Evolutionary conservation across 1,284 basidiomycete species (phyloP), one percentile per base, ranked within the genome.

Genomic region (Acaromyces ingoldii): DNA sequence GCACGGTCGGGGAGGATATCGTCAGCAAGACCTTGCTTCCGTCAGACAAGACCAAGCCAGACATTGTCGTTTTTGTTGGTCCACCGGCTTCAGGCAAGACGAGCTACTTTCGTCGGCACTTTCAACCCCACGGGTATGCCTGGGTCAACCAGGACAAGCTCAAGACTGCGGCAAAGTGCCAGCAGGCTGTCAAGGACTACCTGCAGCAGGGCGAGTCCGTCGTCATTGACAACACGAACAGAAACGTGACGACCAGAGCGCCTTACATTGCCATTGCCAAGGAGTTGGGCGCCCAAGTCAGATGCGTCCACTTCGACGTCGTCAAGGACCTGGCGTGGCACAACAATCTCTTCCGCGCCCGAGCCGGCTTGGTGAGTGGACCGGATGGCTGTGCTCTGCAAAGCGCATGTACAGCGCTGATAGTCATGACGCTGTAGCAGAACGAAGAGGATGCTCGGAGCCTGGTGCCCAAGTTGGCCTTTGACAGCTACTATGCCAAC

Each of bases 61-160:
- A 82, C 54, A 78, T 95, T 1, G 84, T 96, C 1, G 58, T 97
- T 6, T 91, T 97, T 62, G 86, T 91, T 5, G 93, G 92, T 11
- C 84, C 83, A 49, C 92, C 93, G 0, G 86, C 85, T 43, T 77
- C 89, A 1, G 92, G 92, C 38, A 97, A 97, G 77, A 86, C 89
- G 0, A 82, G 84, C 0, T 88, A 92, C 74, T 96, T 82, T 76
- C 77, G 78, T 10, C 80, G 76, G 33, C 78, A 89, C 67, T 92
- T 96, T 70, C 75, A 78, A n/a, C 79, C 82, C 0, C 77, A 76
- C 4, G 83, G 80, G 11, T 93, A 96, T 72, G 77, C 80, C 1
- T 65, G 65, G 44, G 56, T 71, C 50, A 70, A 71, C 28, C 52
- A 55, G 77, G 68, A 71, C 48, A 84, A 79, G 1, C 78, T 96